Evolutionary conservation across 306 rosid genomes (phyloP).

Genomic region (Sphenostylis stenocarpa): DNA sequence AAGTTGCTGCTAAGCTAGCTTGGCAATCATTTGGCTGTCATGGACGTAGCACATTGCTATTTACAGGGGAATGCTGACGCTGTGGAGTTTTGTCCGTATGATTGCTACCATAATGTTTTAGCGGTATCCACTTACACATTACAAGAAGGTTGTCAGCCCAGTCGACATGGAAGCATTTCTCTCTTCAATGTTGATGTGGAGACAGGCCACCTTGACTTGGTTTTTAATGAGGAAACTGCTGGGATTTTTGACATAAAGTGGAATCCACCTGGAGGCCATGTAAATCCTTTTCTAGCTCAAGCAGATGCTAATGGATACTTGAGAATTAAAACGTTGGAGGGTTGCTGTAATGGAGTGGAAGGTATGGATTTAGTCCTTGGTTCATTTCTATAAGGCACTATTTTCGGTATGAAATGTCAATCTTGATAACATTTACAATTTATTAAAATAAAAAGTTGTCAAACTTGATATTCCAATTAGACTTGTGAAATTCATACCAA

Average conservation of each 20-base stretch:
- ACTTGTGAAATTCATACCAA: too few species aligned
- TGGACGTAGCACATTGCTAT: conserved; percentile 76
- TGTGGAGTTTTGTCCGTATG: conserved; percentile 81
- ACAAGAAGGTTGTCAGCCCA: conserved; percentile 69
- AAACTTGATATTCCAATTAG: too few species aligned
- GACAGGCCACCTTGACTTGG: conserved; percentile 42
- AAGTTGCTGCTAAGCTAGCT: not conserved
- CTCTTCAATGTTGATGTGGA: conserved; percentile 57
- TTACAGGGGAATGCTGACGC: conserved; percentile 86
- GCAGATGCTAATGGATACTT: conserved; percentile 86
- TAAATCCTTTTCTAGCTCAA: conserved; percentile 63
- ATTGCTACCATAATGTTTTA: conserved; percentile 52
- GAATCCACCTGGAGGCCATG: conserved; percentile 54
- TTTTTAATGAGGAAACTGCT: conserved; percentile 49
- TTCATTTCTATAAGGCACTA: conserved; percentile 22
- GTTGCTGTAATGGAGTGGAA: conserved; percentile 42
- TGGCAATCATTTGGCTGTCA: conserved; percentile 12
- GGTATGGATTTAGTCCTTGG: conserved; percentile 60
- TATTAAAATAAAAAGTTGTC: conserved; percentile 47
- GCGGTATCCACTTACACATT: conserved; percentile 82
- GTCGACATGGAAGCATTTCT: conserved; percentile 74
- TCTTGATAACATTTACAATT: not conserved
- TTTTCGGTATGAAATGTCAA: conserved; percentile 8
- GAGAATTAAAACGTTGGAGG: conserved; percentile 57
- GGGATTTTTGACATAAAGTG: conserved; percentile 91